phyloP scores from a whole-genome alignment of 306 rosid species.

The Medicago lupulina region DNA sequence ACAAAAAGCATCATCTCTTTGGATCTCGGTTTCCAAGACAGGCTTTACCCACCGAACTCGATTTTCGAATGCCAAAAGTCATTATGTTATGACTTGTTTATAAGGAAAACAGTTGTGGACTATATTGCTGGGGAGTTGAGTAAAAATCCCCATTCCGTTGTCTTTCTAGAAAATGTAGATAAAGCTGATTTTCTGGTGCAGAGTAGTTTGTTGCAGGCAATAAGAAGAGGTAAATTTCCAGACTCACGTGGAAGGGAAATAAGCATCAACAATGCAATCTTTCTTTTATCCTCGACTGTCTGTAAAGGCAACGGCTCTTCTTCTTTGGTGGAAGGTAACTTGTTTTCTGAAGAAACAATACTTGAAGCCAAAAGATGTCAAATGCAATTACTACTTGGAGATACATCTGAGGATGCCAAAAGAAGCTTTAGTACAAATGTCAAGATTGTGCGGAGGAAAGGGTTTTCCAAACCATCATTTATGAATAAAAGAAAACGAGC shows the following conservation, averaged over 20 bases:
- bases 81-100: slow-evolving; percentile 55
- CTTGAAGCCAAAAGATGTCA: slow-evolving; percentile 73
- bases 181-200: slow-evolving; percentile 76
- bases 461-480: slow-evolving; percentile 42
- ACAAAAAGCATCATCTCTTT: slow-evolving; percentile 64
- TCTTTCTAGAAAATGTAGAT: slow-evolving; percentile 75
- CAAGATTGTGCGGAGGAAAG: slow-evolving; percentile 49
- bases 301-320: slow-evolving; percentile 44
- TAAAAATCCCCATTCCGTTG: slow-evolving; percentile 67
- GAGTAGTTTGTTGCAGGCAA: slow-evolving; percentile 71
- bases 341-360: slow-evolving; percentile 73
- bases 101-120: slow-evolving; percentile 74
- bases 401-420: slow-evolving; percentile 49
- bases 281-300: slow-evolving; percentile 54
- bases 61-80: slow-evolving; percentile 57
- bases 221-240: slow-evolving; percentile 72
- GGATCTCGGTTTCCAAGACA: slow-evolving; percentile 59
- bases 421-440: slow-evolving; percentile 50
- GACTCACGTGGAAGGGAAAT: slow-evolving; percentile 77
- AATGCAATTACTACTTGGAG: slow-evolving; percentile 58
- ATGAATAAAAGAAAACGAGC: slow-evolving; percentile 66
- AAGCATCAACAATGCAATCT: slow-evolving; percentile 62
- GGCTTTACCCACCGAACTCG: slow-evolving; percentile 46
- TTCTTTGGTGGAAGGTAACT: slow-evolving; percentile 31
- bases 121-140: slow-evolving; percentile 77